Evolutionary conservation across 2,329 filamentous ascomycete genomes (phyloP).

Genomic region (Ophiosphaerella herpotricha): DNA sequence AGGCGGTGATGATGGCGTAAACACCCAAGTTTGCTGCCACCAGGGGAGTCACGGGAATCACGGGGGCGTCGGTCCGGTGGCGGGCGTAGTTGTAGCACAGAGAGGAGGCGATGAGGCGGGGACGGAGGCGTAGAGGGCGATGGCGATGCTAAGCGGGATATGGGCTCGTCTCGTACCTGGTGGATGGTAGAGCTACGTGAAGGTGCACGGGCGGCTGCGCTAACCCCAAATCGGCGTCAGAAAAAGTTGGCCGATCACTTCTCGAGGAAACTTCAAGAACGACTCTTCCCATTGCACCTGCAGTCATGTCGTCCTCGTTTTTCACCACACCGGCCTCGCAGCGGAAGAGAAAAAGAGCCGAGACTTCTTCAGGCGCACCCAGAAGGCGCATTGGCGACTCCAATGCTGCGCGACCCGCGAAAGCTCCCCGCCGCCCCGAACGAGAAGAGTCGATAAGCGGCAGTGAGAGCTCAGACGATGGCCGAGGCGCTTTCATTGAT

Average conservation of each 20-base stretch:
- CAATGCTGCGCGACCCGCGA: slow-evolving; percentile 50
- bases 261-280: slow-evolving; percentile 14
- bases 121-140: background rate
- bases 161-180: slow-evolving; percentile 23
- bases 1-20: slow-evolving; percentile 24
- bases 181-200: slow-evolving; percentile 26
- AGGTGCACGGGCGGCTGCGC: slow-evolving; percentile 18
- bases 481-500: slow-evolving; percentile 48
- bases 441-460: slow-evolving; percentile 85
- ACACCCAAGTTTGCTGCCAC: slow-evolving; percentile 15
- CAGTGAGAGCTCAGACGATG: slow-evolving; percentile 73
- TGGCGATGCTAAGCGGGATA: slow-evolving; percentile 9
- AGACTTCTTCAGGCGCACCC: slow-evolving; percentile 56
- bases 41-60: background rate
- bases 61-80: background rate
- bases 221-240: slow-evolving; percentile 27
- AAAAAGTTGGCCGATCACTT: slow-evolving; percentile 37
- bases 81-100: background rate
- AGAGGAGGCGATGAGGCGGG: background rate
- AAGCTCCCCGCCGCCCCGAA: slow-evolving; percentile 51
- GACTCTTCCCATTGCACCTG: slow-evolving; percentile 10
- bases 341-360: slow-evolving; percentile 82
- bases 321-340: slow-evolving; percentile 87
- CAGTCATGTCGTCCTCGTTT: slow-evolving; percentile 78
- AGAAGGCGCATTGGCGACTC: slow-evolving; percentile 63